A percentile compares a stretch with the other conserved stretches of the same genome.
Evolutionary conservation across 2,329 filamentous ascomycete genomes (phyloP).

Genomic region (Fusarium sacchari): DNA sequence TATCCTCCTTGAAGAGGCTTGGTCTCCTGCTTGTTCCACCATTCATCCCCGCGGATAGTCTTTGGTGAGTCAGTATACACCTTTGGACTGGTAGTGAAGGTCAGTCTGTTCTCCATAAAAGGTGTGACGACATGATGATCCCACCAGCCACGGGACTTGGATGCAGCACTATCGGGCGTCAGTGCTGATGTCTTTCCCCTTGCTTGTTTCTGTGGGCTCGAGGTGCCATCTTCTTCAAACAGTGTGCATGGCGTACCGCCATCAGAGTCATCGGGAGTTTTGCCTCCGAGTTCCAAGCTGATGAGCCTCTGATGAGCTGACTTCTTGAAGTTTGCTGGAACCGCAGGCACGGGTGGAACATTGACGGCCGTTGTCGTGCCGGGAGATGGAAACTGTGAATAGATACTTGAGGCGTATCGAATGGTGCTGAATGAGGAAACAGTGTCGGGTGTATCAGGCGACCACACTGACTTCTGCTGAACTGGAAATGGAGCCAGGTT

Average conservation of each 20-base stretch:
- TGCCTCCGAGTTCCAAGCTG: constrained; percentile 47
- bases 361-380: constrained; percentile 44
- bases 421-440: constrained; percentile 53
- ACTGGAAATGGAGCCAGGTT: constrained; percentile 34
- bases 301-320: constrained; percentile 48
- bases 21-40: constrained; percentile 48
- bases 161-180: constrained; percentile 61
- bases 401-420: constrained; percentile 67
- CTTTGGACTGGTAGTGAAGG: constrained; percentile 54
- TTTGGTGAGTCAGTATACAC: constrained; percentile 47
- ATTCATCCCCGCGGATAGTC: constrained; percentile 47
- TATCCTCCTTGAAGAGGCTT: constrained; percentile 29
- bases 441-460: constrained; percentile 68
- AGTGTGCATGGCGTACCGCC: constrained; percentile 69
- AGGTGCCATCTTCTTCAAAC: constrained; percentile 74
- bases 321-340: constrained; percentile 59
- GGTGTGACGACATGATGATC: constrained; percentile 79
- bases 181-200: constrained; percentile 51
- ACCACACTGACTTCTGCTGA: constrained; percentile 65
- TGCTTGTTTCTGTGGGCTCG: constrained; percentile 51
- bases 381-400: constrained; percentile 64
- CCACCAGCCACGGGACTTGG: constrained; percentile 78
- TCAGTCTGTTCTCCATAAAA: constrained; percentile 62
- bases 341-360: constrained; percentile 68
- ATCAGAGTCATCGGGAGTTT: constrained; percentile 59